Evolutionary conservation across 148 eudicot species (phyloP).

Genomic region (Chenopodium quinoa): DNA sequence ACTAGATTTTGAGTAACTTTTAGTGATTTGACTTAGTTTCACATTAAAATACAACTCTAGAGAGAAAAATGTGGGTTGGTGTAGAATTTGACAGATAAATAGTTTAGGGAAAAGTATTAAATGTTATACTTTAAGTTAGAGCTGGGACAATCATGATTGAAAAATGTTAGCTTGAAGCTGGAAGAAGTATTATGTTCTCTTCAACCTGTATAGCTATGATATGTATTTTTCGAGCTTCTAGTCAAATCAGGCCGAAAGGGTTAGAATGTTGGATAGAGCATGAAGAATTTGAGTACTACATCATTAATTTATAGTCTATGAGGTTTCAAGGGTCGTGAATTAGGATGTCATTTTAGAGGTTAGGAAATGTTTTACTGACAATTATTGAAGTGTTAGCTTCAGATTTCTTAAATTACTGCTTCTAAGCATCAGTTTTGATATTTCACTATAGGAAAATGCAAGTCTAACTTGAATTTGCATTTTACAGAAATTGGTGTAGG

Average conservation of each 20-base stretch:
- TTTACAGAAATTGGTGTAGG: constrained; percentile 30
- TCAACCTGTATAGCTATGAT: background rate
- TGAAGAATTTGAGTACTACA: no score
- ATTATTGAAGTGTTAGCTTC: background rate
- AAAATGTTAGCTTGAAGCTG: background rate
- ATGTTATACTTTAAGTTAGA: no score
- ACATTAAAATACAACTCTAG: no score
- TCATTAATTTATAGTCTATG: no score
- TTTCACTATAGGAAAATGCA: background rate
- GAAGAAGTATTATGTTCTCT: background rate
- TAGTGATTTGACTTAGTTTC: no score
- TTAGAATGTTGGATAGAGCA: no score
- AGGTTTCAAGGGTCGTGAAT: no score
- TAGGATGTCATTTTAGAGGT: background rate
- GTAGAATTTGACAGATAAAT: background rate
- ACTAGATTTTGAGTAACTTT: no score
- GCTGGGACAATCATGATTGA: background rate
- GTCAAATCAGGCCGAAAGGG: no score
- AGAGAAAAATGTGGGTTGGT: background rate
- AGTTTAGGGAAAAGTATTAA: no score
- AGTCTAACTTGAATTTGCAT: background rate
- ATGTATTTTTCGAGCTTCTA: no score
- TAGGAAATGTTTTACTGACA: background rate
- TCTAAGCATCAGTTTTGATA: background rate
- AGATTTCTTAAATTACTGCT: background rate